These are phyloP conservation scores for Eutrema yunnanense DNA, from an alignment of 345 rosid genomes.

Conservation along the genomic window DNA sequence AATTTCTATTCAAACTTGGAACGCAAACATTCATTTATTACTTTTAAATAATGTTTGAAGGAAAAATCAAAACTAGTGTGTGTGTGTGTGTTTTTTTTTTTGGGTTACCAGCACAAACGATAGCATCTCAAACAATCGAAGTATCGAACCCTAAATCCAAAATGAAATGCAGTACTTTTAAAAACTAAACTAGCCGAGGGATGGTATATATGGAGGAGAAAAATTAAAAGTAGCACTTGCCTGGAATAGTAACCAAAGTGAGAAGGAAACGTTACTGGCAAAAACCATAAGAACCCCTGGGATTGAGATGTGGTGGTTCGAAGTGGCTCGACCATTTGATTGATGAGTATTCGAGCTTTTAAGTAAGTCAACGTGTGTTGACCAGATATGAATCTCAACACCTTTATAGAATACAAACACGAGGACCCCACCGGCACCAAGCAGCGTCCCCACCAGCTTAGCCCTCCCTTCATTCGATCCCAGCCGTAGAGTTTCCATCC, in stretches of 20 bases:
- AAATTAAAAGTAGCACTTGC: not conserved
- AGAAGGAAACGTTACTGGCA: constrained; percentile 20
- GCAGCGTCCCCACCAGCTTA: constrained; percentile 39
- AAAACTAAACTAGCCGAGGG: no score
- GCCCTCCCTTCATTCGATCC: constrained; percentile 38
- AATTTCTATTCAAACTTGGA: not conserved
- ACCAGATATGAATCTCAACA: constrained; percentile 28
- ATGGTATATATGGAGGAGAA: no score
- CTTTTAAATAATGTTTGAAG: not conserved
- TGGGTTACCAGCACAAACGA: no score
- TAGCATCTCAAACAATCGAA: no score
- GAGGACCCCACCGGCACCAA: constrained; percentile 47
- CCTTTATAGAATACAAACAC: constrained; percentile 57
- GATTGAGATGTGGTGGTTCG: constrained; percentile 20
- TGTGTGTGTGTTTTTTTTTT: no score
- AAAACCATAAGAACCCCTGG: constrained; percentile 29
- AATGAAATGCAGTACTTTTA: no score
- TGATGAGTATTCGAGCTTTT: constrained; percentile 10
- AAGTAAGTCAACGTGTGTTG: constrained; percentile 30
- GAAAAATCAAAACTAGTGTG: no score
- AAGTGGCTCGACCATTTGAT: not conserved
- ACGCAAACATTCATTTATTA: not conserved
- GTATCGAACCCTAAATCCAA: no score
- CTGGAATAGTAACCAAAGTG: constrained; percentile 36
- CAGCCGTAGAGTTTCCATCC: constrained; percentile 40